Evolutionary conservation across 116 monocot genomes (phyloP), one percentile per base, ranked within the genome.

Genomic region (Trichopus zeylanicus): DNA sequence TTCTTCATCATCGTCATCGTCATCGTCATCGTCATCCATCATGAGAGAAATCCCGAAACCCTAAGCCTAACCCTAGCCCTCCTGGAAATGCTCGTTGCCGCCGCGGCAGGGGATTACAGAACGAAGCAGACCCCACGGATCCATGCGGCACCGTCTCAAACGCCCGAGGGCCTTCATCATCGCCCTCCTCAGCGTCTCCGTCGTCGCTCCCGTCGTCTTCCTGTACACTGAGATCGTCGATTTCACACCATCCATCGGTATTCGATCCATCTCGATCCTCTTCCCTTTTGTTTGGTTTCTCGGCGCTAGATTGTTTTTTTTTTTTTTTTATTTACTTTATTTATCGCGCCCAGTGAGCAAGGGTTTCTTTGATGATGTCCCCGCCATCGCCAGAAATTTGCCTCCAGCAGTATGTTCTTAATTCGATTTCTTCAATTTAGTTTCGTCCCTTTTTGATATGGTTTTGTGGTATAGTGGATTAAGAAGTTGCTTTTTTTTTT

Each of bases 171-270:
- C 53, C 20, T 46, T 53, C 31, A 47, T 65, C 48, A 26, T 66
- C 46, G 46, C 57, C 22, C 55, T 67, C 26, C 55, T 74, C 62
- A 57, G 55, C 29, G 19, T 68, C 23, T 70, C 55, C 53, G 61
- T 55, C 39, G 9, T 55, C 42, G 54, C 62, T 29, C 62, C 68
- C 31, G 47, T 63, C 29, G 57, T 68, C 49, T 63, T 62, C 48
- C 10, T 68, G 47, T 61, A 67, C 12, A 62, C 67, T 49, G 13
- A 31, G 21, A 46, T 54, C 51, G 22, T 39, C 26, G 62, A 62
- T 49, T 63, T 61, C 60, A 60, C 73, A 32, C 34, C 56, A 13
- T 33, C 61, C 35, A 55, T 74, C 18, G 62, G 74, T 74, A 23
- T 5, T 19, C 18, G n/a, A 57, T 57, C 57, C 26, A 6, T 13